phyloP scores from a whole-genome alignment of 2,329 filamentous ascomycete genomes.

The Aspergillaceae sp. region DNA sequence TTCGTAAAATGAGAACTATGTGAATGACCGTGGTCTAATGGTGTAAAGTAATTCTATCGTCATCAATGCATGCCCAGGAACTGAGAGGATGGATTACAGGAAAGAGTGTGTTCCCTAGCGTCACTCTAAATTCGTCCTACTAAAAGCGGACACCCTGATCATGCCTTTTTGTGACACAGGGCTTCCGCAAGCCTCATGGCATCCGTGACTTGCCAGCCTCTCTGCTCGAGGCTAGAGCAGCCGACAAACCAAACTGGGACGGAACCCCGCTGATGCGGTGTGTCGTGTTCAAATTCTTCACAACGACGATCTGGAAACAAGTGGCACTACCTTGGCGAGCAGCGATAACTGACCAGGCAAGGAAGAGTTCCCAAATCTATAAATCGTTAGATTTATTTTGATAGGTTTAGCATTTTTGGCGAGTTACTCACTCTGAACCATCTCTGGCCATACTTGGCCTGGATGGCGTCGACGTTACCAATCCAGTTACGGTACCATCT shows the following conservation, averaged over 20 bases:
- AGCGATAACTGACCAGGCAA: slow-evolving; percentile 66
- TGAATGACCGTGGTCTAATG: no score
- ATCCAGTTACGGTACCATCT: slow-evolving; percentile 93
- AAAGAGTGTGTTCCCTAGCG: no score
- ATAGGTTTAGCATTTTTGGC: neutral
- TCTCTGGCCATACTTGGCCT: slow-evolving; percentile 75
- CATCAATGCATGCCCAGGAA: no score
- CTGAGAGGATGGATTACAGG: no score
- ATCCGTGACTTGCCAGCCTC: slow-evolving; percentile 12
- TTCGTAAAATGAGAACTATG: no score
- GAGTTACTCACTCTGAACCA: slow-evolving; percentile 69
- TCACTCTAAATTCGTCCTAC: no score
- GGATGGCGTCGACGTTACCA: slow-evolving; percentile 72
- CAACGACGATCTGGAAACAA: slow-evolving; percentile 68
- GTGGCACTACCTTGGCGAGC: slow-evolving; percentile 67
- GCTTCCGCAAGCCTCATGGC: neutral
- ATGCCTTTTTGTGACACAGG: no score
- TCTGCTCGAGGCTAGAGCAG: slow-evolving; percentile 46
- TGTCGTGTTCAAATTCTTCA: slow-evolving; percentile 72
- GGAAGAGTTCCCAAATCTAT: slow-evolving; percentile 74
- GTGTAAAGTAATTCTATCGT: no score
- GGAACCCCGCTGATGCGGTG: slow-evolving; percentile 61
- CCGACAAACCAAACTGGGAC: slow-evolving; percentile 56
- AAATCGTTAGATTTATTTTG: neutral
- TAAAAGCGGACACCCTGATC: no score